Conservation (phyloP, 148 eudicot genomes). For the Pouteria glomerata region DNA sequence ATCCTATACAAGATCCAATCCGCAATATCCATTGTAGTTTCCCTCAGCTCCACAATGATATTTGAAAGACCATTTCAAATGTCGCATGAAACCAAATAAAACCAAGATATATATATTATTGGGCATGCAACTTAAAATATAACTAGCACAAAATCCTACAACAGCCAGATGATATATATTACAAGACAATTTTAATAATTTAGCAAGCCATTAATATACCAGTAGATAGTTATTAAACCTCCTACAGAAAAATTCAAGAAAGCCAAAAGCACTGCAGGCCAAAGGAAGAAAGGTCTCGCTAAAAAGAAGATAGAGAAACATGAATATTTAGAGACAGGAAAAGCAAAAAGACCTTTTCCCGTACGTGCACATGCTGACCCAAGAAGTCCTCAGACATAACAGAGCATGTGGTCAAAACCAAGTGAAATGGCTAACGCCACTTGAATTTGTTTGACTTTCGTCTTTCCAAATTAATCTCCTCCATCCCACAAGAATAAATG, state of each 20-base stretch:
- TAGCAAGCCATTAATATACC: conserved; percentile 1
- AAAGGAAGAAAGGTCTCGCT: background rate
- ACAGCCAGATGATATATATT: background rate
- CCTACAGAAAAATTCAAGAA: background rate
- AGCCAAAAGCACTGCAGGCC: background rate
- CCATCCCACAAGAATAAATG: background rate
- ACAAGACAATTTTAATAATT: background rate
- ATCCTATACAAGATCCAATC: too few relatives aligned
- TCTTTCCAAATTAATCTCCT: background rate
- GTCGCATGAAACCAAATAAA: too few relatives aligned
- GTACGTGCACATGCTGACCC: background rate
- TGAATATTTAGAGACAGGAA: background rate
- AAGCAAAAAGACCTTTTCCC: background rate
- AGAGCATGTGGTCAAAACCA: too few relatives aligned
- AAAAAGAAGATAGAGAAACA: background rate
- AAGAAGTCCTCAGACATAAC: too few relatives aligned
- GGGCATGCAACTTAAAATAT: background rate
- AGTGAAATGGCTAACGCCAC: background rate
- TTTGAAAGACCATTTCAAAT: too few relatives aligned
- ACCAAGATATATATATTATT: too few relatives aligned
- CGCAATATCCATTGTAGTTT: too few relatives aligned
- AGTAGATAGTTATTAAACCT: background rate
- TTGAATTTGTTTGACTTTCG: background rate
- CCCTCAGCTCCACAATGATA: too few relatives aligned
- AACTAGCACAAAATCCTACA: conserved; percentile 6